Evolutionary conservation across 257 asterid species (phyloP), one percentile per base, ranked within the genome.

Genomic region (Solanum corneliomulleri): DNA sequence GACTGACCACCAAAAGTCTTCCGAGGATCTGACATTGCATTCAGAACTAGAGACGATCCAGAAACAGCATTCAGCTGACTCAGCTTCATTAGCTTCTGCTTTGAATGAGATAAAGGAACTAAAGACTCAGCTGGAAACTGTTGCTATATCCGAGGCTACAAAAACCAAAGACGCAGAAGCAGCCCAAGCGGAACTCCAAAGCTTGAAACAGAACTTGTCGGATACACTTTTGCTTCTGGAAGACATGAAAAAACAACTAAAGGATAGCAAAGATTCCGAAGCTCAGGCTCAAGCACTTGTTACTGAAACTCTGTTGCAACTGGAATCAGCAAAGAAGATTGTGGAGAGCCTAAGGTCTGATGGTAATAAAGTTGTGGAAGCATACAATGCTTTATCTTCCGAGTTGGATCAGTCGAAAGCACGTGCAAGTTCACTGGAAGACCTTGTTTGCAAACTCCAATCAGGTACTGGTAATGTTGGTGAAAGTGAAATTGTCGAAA

Each of bases 341-440:
- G 95, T 91, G 75, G 98, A 94, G 88, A 58, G 87, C 27, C 94
- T 96, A 18, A 90, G 92, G 68, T 91, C 91, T 1, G 98, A 91
- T 52, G 98, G 98, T 37, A n/a, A 86, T 29, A 94, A 92, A 87
- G 87, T 90, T 72, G 87, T 76, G 9, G 96, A 95, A 86, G 93
- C 87, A 1, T 91, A 89, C 69, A 92, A 89, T 64, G 88, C 92
- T 20, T 41, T 93, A 11, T 91, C 92, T 85, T 76, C 89, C 0
- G 98, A 97, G 91, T 94, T 97, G 89, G 93, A 90, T 45, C 89
- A 90, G 76, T 97, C 98, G 23, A 91, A 91, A 90, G 94, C 94
- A 68, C 98, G 91, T 5, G 96, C 92, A n/a, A 87, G 69, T 45
- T 89, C 52, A 41, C 84, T 96, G 39, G 99, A 97, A 89, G 94